Base-by-base conservation (phyloP, 345 rosid genomes). In the Rhizophora mangle region DNA sequence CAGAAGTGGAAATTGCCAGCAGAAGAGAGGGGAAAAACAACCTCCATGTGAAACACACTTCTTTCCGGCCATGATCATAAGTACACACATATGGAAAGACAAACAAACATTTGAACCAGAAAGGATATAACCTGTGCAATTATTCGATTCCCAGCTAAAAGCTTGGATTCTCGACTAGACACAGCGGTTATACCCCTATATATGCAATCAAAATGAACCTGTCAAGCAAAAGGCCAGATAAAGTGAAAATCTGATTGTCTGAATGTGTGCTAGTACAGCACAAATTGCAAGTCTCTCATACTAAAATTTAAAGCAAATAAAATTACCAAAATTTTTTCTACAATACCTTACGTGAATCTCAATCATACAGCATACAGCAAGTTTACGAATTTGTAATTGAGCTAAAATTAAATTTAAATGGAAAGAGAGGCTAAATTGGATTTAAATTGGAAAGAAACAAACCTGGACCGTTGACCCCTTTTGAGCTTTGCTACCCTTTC, bases 81-180 rank as follows among this genome's bases (percentile, higher is more conserved):
- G 6, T 8, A 7, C 1, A 54, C 20, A 39, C 27, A 2, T 7
- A 54, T 21, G 58, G 26, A 54, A 21, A 54, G 24, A n/a, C 9
- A 54, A n/a, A 54, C 9, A 11, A 21, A 21, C 11, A n/a, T 54
- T 21, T 21, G 58, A 54, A 8, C 58, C 16, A 8, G 15, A 39
- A 39, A 39, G 47, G 47, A 21, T 54, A 54, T 53, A 64, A 90
- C 97, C 96, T 91, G 95, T n/a, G 97, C 83, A 65, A 91, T 91
- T 61, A 73, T 84, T 34, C 98, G 97, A 66, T 93, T 93, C 63
- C 98, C 97, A 58, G 98, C 91, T 66, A 91, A 72, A 61, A 94
- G 94, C 84, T 94, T 94, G 32, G 98, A 94, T 76, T 91, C 98
- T 20, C 97, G 76, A 54, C 91, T 94, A 36, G 98, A 93, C 34